Evolutionary conservation across 805 yeast genomes (phyloP).

Genomic region (Vanderwaltozyma tropicalis): DNA sequence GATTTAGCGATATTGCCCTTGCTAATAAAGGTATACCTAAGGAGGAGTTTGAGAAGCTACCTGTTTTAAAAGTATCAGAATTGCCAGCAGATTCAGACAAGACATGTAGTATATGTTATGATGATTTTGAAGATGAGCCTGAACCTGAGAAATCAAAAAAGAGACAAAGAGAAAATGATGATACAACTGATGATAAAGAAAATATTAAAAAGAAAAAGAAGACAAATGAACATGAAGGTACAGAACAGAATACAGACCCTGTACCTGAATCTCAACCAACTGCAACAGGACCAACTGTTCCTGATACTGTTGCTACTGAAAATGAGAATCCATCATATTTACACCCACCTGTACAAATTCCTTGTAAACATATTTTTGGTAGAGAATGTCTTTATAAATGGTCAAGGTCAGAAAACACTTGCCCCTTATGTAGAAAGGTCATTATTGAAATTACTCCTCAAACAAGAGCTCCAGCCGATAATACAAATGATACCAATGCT

Average conservation of each 20-base stretch:
- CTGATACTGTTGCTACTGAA: conserved; percentile 4
- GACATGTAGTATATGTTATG: conserved; percentile 61
- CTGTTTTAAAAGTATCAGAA: conserved; percentile 27
- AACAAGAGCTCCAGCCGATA: conserved; percentile 4
- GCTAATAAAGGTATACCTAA: conserved; percentile 43
- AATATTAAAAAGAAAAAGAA: conserved; percentile 12
- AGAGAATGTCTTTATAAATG: conserved; percentile 75
- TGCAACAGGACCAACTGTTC: conserved; percentile 1
- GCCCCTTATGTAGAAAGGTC: conserved; percentile 75
- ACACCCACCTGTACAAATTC: conserved; percentile 65
- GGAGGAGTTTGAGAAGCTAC: conserved; percentile 43
- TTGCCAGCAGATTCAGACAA: conserved; percentile 11
- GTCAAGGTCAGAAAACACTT: conserved; percentile 62
- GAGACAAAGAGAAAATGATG: conserved; percentile 20
- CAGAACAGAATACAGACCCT: conserved; percentile 11
- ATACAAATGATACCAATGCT: conserved; percentile 3
- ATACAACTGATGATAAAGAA: conserved; percentile 17
- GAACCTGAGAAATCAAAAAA: conserved; percentile 10
- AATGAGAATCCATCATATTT: conserved; percentile 22
- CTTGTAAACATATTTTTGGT: conserved; percentile 85
- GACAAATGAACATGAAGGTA: conserved; percentile 4
- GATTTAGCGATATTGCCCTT: conserved; percentile 38
- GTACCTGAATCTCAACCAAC: neutral
- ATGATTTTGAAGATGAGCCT: conserved; percentile 32
- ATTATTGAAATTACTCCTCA: conserved; percentile 28